Evolutionary conservation across 140 eudicot species (phyloP).

Genomic region (Cichorium intybus): DNA sequence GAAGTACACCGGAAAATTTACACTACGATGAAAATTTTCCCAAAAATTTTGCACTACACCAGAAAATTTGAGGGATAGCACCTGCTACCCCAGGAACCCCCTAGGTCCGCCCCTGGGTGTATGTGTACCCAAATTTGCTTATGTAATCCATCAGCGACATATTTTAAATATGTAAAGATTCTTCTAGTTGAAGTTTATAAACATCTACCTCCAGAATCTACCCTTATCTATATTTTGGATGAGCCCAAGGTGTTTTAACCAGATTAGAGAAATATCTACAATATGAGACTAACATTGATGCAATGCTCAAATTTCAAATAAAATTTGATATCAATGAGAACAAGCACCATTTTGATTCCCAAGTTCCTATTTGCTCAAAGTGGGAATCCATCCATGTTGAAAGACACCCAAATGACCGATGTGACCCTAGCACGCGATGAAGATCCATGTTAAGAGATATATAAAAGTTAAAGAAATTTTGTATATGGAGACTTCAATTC

Average conservation of each 20-base stretch:
- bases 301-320: conserved; percentile 65
- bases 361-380: conserved; percentile 31
- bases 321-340: conserved; percentile 73
- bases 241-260: conserved; percentile 59
- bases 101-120: no score
- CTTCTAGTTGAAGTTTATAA: conserved; percentile 61
- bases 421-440: conserved; percentile 31
- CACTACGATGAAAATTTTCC: no score
- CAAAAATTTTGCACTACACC: no score
- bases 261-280: conserved; percentile 58
- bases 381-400: conserved; percentile 33
- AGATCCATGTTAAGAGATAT: conserved; percentile 58
- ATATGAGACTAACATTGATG: conserved; percentile 57
- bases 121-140: no score
- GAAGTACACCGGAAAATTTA: no score
- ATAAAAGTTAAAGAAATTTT: conserved; percentile 60
- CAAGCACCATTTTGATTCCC: no score
- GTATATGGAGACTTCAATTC: conserved; percentile 76
- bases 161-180: no score
- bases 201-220: conserved; percentile 51
- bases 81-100: no score
- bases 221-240: no score
- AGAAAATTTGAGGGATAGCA: no score
- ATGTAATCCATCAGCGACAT: no score
- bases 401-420: conserved; percentile 61